Conservation (phyloP, 2,329 filamentous ascomycete genomes). For the Sporothrix pallida region DNA sequence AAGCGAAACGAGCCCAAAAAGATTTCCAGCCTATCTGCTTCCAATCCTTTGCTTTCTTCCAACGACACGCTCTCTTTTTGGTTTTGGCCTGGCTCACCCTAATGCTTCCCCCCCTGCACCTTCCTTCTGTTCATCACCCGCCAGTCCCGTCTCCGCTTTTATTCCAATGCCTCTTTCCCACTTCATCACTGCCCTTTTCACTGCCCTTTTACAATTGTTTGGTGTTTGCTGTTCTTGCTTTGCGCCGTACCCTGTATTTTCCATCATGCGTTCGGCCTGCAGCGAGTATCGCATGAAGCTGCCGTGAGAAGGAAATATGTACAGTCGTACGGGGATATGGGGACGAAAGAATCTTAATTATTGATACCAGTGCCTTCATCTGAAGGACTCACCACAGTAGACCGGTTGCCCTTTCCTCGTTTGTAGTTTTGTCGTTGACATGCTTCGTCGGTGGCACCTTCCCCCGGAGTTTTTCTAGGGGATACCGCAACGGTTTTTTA, state of each 20-base stretch:
- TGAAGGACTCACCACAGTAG: background rate
- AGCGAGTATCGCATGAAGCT: slow-evolving; percentile 13
- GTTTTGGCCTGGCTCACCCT: slow-evolving; percentile 5
- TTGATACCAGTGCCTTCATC: background rate
- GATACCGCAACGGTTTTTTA: background rate
- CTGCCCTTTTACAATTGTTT: background rate
- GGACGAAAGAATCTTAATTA: background rate
- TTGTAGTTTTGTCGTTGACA: background rate
- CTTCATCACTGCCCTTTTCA: background rate
- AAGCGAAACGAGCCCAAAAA: slow-evolving; percentile 5
- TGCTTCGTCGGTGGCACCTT: slow-evolving; percentile 11
- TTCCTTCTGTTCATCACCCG: slow-evolving; percentile 34
- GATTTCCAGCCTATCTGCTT: slow-evolving; percentile 24
- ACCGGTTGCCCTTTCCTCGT: slow-evolving; percentile 3
- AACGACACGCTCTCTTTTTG: background rate
- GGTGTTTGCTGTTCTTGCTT: background rate
- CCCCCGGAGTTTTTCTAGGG: slow-evolving; percentile 3
- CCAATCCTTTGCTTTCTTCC: slow-evolving; percentile 21
- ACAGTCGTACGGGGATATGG: slow-evolving; percentile 3
- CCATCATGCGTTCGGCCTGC: slow-evolving; percentile 5
- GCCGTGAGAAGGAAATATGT: background rate
- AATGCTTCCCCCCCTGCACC: slow-evolving; percentile 34
- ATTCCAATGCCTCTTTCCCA: background rate
- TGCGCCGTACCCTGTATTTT: slow-evolving; percentile 21
- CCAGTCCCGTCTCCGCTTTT: slow-evolving; percentile 33